phyloP scores from a whole-genome alignment of 1,284 basidiomycete species.

The Cystobasidiaceae sp. region DNA sequence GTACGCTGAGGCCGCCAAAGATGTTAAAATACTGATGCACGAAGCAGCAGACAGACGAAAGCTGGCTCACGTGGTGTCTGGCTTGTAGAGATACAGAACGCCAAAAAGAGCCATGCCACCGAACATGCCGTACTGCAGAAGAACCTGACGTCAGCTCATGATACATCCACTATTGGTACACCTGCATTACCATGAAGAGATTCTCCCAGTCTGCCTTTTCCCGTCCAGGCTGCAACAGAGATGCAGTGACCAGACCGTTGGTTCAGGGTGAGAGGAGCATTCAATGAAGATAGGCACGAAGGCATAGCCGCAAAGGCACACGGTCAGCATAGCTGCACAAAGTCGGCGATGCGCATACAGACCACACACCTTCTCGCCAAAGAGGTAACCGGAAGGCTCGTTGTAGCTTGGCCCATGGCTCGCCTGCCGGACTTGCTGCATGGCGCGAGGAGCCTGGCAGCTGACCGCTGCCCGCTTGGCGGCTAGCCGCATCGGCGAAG shows the following conservation, averaged over 20 bases:
- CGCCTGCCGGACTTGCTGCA: slow-evolving; percentile 10
- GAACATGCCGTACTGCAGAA: slow-evolving; percentile 69
- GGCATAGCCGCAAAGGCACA: not conserved
- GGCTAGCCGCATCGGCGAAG: slow-evolving; percentile 6
- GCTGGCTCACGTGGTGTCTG: slow-evolving; percentile 62
- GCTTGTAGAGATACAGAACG: slow-evolving; percentile 84
- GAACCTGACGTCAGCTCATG: not conserved
- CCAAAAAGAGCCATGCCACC: slow-evolving; percentile 73
- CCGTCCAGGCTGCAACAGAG: slow-evolving; percentile 59
- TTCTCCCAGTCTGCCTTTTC: slow-evolving; percentile 81
- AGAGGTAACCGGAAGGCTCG: slow-evolving; percentile 78
- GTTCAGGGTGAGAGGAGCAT: no score
- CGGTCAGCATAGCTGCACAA: not conserved
- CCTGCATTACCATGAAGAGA: slow-evolving; percentile 24
- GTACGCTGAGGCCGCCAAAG: slow-evolving; percentile 51
- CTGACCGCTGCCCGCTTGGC: not conserved
- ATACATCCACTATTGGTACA: not conserved
- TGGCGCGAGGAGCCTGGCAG: not conserved
- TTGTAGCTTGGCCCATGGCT: slow-evolving; percentile 66
- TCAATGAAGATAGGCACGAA: no score
- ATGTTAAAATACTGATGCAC: slow-evolving; percentile 15
- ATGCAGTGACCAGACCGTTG: no score
- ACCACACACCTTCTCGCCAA: slow-evolving; percentile 72
- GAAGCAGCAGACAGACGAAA: no score
- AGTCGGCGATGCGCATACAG: not conserved